These are phyloP conservation scores for Macrolepiota fuliginosa DNA, from an alignment of 768 basidiomycete genomes.

Conservation along the genomic window DNA sequence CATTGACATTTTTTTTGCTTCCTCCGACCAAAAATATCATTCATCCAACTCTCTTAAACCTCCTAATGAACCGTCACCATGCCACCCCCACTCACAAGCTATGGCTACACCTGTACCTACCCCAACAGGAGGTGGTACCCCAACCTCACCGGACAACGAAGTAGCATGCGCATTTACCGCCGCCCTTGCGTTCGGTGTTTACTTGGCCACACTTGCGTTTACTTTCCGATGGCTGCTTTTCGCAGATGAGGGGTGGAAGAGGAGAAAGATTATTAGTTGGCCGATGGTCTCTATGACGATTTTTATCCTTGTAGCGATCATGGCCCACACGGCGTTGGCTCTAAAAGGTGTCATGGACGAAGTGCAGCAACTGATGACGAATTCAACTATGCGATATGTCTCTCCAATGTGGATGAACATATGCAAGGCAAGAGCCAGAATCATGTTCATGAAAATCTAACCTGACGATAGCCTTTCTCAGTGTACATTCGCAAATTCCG, in stretches of 20 bases:
- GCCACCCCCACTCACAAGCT: not conserved
- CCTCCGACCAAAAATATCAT: not conserved
- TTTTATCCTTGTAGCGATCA: not conserved
- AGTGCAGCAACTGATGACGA: not conserved
- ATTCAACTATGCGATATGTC: not conserved
- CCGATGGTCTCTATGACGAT: constrained; percentile 3
- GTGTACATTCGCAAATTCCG: constrained; percentile 7
- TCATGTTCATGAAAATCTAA: not conserved
- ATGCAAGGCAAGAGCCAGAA: not conserved
- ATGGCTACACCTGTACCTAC: not conserved
- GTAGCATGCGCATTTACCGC: not conserved
- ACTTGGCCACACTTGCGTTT: not conserved
- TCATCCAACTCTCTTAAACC: not conserved
- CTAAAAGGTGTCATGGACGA: not conserved
- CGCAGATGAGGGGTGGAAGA: constrained; percentile 6
- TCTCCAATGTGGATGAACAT: constrained; percentile 7
- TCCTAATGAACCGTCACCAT: not conserved
- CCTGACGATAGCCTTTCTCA: not conserved
- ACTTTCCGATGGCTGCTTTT: constrained; percentile 9
- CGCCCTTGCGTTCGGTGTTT: constrained; percentile 1
- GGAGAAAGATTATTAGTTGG: not conserved
- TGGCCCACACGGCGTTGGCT: constrained; percentile 1
- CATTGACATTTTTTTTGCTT: not conserved
- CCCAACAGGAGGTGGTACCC: not conserved
- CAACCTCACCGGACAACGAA: not conserved